These are phyloP conservation scores for Cladosporium oxysporum DNA, from an alignment of 2,329 filamentous ascomycete genomes.

Conservation along the genomic window DNA sequence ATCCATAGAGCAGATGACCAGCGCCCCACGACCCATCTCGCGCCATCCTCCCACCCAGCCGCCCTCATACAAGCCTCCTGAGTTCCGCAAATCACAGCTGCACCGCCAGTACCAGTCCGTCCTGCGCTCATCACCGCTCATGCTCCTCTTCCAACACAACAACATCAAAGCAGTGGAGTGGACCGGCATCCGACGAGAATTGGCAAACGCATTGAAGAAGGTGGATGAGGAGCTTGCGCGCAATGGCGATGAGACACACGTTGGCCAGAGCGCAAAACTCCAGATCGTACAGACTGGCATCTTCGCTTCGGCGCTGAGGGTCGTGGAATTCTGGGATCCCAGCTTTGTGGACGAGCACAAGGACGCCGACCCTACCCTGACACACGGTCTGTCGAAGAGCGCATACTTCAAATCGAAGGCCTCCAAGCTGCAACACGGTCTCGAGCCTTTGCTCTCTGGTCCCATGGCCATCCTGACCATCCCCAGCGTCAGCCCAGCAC, in stretches of 20 bases:
- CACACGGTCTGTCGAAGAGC: constrained; percentile 60
- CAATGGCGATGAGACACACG: constrained; percentile 61
- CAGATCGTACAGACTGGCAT: constrained; percentile 88
- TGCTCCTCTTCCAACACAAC: constrained; percentile 84
- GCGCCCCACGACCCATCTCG: constrained; percentile 47
- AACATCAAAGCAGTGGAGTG: constrained; percentile 75
- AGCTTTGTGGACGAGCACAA: constrained; percentile 27
- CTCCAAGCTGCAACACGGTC: constrained; percentile 57
- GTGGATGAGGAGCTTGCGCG: constrained; percentile 61
- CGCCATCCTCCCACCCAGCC: constrained; percentile 70
- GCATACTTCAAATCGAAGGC: constrained; percentile 54
- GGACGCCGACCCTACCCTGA: constrained; percentile 50
- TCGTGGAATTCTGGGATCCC: constrained; percentile 75
- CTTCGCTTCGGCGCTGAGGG: constrained; percentile 78
- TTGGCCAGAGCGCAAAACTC: constrained; percentile 56
- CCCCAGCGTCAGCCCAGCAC: constrained; percentile 77
- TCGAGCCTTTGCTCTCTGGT: constrained; percentile 77
- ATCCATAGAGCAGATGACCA: constrained; percentile 52
- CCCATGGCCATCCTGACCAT: constrained; percentile 79
- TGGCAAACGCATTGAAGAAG: constrained; percentile 61
- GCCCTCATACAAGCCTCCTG: constrained; percentile 80
- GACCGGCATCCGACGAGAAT: constrained; percentile 69
- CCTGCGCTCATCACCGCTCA: constrained; percentile 78
- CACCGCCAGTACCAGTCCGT: constrained; percentile 84
- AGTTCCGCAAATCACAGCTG: constrained; percentile 88